Conservation (phyloP, 2,329 filamentous ascomycete genomes). For the Sclerotinia minor region DNA sequence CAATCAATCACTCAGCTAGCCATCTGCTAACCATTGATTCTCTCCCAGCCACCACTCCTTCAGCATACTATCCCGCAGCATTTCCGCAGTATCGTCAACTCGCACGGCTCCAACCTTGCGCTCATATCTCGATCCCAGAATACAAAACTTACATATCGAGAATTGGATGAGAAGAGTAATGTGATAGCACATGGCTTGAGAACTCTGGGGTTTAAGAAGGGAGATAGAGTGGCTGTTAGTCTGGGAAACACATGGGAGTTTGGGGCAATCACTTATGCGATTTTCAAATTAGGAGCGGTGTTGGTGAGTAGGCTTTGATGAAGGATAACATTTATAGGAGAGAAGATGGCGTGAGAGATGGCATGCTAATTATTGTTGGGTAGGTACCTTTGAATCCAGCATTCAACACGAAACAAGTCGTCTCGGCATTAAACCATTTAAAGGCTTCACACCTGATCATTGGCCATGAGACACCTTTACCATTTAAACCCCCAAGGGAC, state of each 20-base stretch:
- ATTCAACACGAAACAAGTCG: conserved; percentile 79
- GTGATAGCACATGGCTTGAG: conserved; percentile 69
- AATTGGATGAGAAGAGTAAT: conserved; percentile 75
- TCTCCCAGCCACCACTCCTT: conserved; percentile 63
- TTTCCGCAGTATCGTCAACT: conserved; percentile 64
- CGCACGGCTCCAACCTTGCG: conserved; percentile 63
- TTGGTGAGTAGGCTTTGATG: conserved; percentile 53
- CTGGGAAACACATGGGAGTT: conserved; percentile 85
- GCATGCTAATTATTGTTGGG: background rate
- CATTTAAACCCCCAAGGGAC: conserved; percentile 63
- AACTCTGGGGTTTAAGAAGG: conserved; percentile 72
- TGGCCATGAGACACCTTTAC: conserved; percentile 82
- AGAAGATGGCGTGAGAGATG: background rate
- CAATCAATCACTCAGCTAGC: background rate
- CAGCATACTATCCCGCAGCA: conserved; percentile 70
- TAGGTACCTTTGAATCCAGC: conserved; percentile 86
- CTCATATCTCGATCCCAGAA: conserved; percentile 56
- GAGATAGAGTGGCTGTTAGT: conserved; percentile 81
- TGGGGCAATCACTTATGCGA: conserved; percentile 80
- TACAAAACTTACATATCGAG: conserved; percentile 62
- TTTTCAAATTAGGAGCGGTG: conserved; percentile 93
- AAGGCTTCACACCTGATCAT: conserved; percentile 73
- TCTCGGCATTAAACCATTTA: conserved; percentile 75
- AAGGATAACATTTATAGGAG: background rate
- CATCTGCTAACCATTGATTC: background rate